Evolutionary conservation across 768 basidiomycete species (phyloP).

Genomic region (Jaapia argillacea): DNA sequence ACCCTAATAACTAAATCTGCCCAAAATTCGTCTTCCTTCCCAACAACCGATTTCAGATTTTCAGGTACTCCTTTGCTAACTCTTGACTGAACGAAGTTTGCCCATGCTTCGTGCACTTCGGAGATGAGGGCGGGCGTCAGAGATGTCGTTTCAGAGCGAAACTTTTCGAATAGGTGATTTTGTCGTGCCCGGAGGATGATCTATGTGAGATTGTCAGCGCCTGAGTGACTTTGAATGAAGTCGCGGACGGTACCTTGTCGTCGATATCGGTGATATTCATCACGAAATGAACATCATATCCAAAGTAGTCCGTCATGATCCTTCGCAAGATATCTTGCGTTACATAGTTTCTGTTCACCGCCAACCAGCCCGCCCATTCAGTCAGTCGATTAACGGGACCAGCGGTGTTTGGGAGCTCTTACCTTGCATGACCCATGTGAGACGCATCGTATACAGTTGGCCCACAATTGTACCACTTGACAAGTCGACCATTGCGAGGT

Average conservation of each 20-base stretch:
- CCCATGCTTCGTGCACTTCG: constrained; percentile 55
- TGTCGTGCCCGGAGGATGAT: constrained; percentile 90
- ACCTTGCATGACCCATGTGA: constrained; percentile 99
- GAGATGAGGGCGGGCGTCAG: constrained; percentile 51
- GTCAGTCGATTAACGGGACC: constrained; percentile 1
- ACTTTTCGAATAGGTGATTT: constrained; percentile 57
- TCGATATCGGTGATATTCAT: constrained; percentile 99
- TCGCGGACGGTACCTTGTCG: constrained; percentile 68
- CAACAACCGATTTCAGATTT: constrained; percentile 33
- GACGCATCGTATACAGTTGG: constrained; percentile 98
- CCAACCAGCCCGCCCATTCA: too few relatives aligned
- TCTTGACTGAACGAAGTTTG: constrained; percentile 47
- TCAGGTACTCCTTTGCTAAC: constrained; percentile 56
- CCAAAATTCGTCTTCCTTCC: constrained; percentile 47
- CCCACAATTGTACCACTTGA: constrained; percentile 99
- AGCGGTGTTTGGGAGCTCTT: constrained; percentile 9
- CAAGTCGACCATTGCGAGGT: constrained; percentile 53
- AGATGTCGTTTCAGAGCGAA: constrained; percentile 39
- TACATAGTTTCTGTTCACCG: constrained; percentile 86
- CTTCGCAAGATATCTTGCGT: constrained; percentile 87
- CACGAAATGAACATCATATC: constrained; percentile 95
- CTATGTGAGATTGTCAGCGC: constrained; percentile 29
- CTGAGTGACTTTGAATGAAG: background rate
- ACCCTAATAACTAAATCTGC: constrained; percentile 33
- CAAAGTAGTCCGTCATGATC: constrained; percentile 92